A percentile compares a stretch with the other conserved stretches of the same genome.
Conservation (phyloP, 345 rosid species). For the Aquilaria sinensis region DNA sequence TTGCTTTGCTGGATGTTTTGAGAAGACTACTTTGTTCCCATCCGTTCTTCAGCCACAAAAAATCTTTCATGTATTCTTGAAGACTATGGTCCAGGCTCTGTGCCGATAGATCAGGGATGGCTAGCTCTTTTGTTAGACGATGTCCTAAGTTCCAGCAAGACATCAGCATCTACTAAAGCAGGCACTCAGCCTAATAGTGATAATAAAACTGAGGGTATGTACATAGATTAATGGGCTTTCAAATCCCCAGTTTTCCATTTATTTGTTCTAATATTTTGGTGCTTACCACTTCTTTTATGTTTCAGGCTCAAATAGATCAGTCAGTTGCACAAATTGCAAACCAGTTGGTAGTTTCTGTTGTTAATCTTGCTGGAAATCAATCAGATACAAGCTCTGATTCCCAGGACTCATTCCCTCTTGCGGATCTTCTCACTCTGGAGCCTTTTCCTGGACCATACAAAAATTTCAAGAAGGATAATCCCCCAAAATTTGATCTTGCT, state of each 20-base stretch:
- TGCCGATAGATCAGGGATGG: conserved; percentile 95
- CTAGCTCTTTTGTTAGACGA: conserved; percentile 68
- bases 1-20: conserved; percentile 80
- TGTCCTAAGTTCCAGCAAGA: conserved; percentile 47
- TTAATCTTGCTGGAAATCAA: conserved; percentile 68
- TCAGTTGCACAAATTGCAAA: conserved; percentile 59
- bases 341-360: conserved; percentile 77
- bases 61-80: conserved; percentile 82
- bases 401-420: conserved; percentile 48
- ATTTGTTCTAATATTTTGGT: neutral
- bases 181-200: conserved; percentile 49
- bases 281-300: conserved; percentile 16
- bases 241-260: conserved; percentile 2
- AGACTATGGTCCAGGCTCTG: conserved; percentile 62
- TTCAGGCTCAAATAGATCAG: conserved; percentile 72
- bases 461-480: conserved; percentile 60
- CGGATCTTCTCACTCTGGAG: conserved; percentile 83
- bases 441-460: conserved; percentile 65
- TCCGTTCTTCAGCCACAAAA: conserved; percentile 64
- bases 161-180: conserved; percentile 47
- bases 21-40: conserved; percentile 46
- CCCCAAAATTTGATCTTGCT: conserved; percentile 61
- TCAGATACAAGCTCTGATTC: conserved; percentile 38
- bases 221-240: neutral
- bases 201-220: conserved; percentile 49